phyloP scores from a whole-genome alignment of 78 protist genomes.

The Anaeramoeba flamelloides region DNA sequence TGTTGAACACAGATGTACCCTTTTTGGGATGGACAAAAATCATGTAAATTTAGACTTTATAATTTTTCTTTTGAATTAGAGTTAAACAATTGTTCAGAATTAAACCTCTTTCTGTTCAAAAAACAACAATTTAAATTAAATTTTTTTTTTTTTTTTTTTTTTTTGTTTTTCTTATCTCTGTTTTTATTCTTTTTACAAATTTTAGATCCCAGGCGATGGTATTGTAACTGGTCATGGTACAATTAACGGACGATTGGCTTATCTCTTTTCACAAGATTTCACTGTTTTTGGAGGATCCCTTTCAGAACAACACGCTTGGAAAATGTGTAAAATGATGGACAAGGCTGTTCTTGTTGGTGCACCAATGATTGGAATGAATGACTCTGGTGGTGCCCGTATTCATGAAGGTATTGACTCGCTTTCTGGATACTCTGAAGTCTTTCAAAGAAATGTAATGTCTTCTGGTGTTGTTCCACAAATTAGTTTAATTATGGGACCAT shows the following conservation, averaged over 20 bases:
- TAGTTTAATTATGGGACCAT: slow-evolving; percentile 87
- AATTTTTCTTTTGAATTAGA: too few species aligned
- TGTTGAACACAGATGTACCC: slow-evolving; percentile 68
- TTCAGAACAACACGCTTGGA: slow-evolving; percentile 78
- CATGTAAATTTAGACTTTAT: too few species aligned
- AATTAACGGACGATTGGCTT: slow-evolving; percentile 79
- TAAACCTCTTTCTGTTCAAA: too few species aligned
- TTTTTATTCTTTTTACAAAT: too few species aligned
- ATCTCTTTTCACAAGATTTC: slow-evolving; percentile 84
- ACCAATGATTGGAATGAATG: slow-evolving; percentile 92
- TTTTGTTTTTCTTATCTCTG: too few species aligned
- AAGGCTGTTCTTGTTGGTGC: slow-evolving; percentile 78
- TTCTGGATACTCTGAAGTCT: slow-evolving; percentile 81
- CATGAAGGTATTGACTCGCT: slow-evolving; percentile 92
- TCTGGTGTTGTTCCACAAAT: slow-evolving; percentile 90
- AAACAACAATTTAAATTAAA: too few species aligned
- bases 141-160: too few species aligned
- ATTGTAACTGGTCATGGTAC: slow-evolving; percentile 83
- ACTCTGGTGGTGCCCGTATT: slow-evolving; percentile 91
- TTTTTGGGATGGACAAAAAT: slow-evolving; percentile 72
- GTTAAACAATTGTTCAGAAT: too few species aligned
- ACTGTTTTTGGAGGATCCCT: slow-evolving; percentile 90
- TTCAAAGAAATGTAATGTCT: slow-evolving; percentile 63
- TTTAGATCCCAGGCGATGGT: slow-evolving; percentile 79
- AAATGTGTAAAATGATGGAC: slow-evolving; percentile 95